phyloP scores from a whole-genome alignment of 805 yeast species.

The Vanderwaltozyma polyspora region DNA sequence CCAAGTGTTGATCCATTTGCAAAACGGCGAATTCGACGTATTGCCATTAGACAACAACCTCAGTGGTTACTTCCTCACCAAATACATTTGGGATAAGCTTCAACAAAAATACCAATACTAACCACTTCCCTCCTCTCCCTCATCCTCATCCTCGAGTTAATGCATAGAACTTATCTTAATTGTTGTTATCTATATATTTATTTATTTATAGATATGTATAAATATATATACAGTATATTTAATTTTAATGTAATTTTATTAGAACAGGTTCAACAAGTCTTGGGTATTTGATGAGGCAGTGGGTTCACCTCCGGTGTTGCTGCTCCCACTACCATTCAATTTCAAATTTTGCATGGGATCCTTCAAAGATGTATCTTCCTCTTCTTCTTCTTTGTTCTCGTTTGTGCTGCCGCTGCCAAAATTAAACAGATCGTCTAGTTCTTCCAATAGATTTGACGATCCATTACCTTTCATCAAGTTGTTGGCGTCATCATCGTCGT shows the following conservation, averaged over 20 bases:
- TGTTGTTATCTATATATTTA: neutral
- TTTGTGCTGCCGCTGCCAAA: slow-evolving; percentile 21
- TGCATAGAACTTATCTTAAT: neutral
- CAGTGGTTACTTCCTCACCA: slow-evolving; percentile 59
- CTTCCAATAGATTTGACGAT: slow-evolving; percentile 45
- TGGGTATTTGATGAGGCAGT: slow-evolving; percentile 13
- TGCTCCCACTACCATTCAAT: neutral
- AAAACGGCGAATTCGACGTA: slow-evolving; percentile 35
- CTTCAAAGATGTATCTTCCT: neutral
- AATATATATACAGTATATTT: neutral
- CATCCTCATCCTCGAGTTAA: too few species aligned
- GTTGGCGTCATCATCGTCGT: slow-evolving; percentile 32
- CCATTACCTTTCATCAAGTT: slow-evolving; percentile 7
- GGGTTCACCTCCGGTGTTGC: too few species aligned
- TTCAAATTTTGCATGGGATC: slow-evolving; percentile 2
- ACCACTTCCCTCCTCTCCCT: too few species aligned
- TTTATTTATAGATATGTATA: neutral
- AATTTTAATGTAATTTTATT: slow-evolving; percentile 1
- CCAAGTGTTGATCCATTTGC: slow-evolving; percentile 38
- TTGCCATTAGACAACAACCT: slow-evolving; percentile 42
- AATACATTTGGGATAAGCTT: slow-evolving; percentile 59
- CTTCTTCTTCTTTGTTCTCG: neutral
- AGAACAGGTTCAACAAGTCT: slow-evolving; percentile 23
- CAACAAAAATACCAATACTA: neutral
- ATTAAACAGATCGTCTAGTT: slow-evolving; percentile 59